Percentiles rank a stretch among this genome's conserved stretches.
Conservation (phyloP, 768 basidiomycete genomes). For the Mycena latifolia region DNA sequence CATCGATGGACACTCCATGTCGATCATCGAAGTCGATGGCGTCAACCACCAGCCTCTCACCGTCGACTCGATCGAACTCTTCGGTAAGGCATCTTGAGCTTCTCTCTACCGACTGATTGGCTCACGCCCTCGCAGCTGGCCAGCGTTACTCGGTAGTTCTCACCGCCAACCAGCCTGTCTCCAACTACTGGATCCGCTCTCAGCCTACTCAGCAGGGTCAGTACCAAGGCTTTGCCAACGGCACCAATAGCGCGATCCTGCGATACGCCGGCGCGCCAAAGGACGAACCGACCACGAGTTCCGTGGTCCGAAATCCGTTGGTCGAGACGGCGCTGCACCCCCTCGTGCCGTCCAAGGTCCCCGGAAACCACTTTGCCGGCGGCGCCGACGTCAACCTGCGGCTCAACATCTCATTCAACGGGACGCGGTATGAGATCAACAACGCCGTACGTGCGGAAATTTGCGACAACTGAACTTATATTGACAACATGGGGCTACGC, state of each 20-base stretch:
- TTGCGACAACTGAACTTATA: too few relatives aligned
- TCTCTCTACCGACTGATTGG: constrained; percentile 17
- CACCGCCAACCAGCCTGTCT: constrained; percentile 11
- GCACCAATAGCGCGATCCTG: constrained; percentile 28
- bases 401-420: not conserved
- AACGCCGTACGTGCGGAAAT: not conserved
- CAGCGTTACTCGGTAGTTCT: constrained; percentile 41
- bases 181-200: constrained; percentile 33
- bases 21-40: constrained; percentile 45
- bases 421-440: not conserved
- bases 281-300: not conserved
- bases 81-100: constrained; percentile 36
- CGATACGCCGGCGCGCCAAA: constrained; percentile 24
- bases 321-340: constrained; percentile 35
- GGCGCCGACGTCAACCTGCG: constrained; percentile 40
- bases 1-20: constrained; percentile 58
- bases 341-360: constrained; percentile 42
- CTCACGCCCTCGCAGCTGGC: constrained; percentile 36
- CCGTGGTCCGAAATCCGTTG: not conserved
- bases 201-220: not conserved
- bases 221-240: constrained; percentile 21
- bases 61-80: constrained; percentile 54
- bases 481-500: too few relatives aligned
- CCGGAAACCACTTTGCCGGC: constrained; percentile 43
- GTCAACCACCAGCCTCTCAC: constrained; percentile 50